Conservation (phyloP, 2,329 filamentous ascomycete species). For the Bertia moriformis region DNA sequence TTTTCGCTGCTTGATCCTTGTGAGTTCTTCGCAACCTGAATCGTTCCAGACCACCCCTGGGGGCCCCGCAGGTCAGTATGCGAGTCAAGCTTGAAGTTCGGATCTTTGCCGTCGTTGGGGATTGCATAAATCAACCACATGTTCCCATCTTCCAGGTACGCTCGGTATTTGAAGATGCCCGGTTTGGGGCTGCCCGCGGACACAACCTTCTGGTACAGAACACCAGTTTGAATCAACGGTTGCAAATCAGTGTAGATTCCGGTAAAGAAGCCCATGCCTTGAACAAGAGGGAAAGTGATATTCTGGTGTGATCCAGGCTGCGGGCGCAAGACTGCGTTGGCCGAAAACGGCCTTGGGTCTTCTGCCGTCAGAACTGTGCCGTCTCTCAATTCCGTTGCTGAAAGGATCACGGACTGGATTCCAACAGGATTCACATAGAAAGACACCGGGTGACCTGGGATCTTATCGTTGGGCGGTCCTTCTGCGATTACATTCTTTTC, state of each 20-base stretch:
- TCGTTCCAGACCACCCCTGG: slow-evolving; percentile 34
- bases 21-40: slow-evolving; percentile 46
- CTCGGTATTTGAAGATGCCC: slow-evolving; percentile 37
- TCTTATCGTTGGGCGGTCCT: slow-evolving; percentile 21
- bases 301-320: slow-evolving; percentile 20
- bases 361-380: slow-evolving; percentile 15
- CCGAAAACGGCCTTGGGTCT: not conserved
- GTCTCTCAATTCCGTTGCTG: slow-evolving; percentile 34
- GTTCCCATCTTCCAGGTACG: slow-evolving; percentile 30
- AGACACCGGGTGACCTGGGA: slow-evolving; percentile 24
- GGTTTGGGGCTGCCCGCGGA: slow-evolving; percentile 24
- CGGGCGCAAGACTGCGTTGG: slow-evolving; percentile 33
- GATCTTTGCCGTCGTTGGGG: slow-evolving; percentile 24
- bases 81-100: slow-evolving; percentile 30
- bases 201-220: slow-evolving; percentile 35
- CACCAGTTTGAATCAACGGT: slow-evolving; percentile 36
- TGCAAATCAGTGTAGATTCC: slow-evolving; percentile 36
- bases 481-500: slow-evolving; percentile 29
- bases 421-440: slow-evolving; percentile 44
- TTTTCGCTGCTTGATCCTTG: slow-evolving; percentile 26
- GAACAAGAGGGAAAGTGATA: slow-evolving; percentile 41
- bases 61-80: slow-evolving; percentile 32
- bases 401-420: slow-evolving; percentile 40
- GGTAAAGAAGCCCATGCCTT: slow-evolving; percentile 48
- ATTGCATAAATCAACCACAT: slow-evolving; percentile 43